Evolutionary conservation across 78 protist genomes (phyloP), one percentile per base, ranked within the genome.

Genomic region (Guillardia theta): DNA sequence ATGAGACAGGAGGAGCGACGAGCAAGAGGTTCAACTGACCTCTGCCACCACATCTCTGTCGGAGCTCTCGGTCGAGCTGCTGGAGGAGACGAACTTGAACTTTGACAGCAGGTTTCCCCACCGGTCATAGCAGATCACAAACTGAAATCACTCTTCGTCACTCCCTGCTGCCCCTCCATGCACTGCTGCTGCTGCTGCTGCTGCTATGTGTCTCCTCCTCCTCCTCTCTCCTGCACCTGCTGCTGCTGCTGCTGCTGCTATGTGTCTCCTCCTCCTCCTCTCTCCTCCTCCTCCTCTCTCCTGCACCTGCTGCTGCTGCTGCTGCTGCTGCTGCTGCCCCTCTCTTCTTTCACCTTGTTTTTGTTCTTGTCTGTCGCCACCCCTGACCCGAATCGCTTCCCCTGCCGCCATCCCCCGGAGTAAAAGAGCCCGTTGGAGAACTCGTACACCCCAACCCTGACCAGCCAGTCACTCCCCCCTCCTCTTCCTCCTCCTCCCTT

Each of bases 381-480:
- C 10, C 83, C 83, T 24, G 83, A 70, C 10, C 83, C 83, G 83
- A 36, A 70, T 24, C 83, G 83, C 83, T 24, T 12, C 45, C 83
- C 83, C 22, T 33, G 83, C 1, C 83, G 83, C 83, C 83, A 70
- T 15, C 83, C 83, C 45, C 83, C 83, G 12, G 83, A 70, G 83
- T 70, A 70, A 24, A 36, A 70, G 46, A 70, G 41, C n/a, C 83
- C 83, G 41, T 70, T 33, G 27, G 83, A 43, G 36, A 70, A 70
- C 41, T 70, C 83, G 22, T 70, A 70, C 83, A 70, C 83, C 9
- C 83, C 83, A 6, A 70, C 41, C 8, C n/a, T n/a, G n/a, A n/a
- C n/a, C n/a, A n/a, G n/a, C n/a, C n/a, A n/a, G n/a, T n/a, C n/a
- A n/a, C n/a, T n/a, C n/a, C n/a, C n/a, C n/a, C n/a, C n/a, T n/a